Base-by-base conservation (phyloP, 2,329 filamentous ascomycete species). In the Paecilomyces formosus region DNA sequence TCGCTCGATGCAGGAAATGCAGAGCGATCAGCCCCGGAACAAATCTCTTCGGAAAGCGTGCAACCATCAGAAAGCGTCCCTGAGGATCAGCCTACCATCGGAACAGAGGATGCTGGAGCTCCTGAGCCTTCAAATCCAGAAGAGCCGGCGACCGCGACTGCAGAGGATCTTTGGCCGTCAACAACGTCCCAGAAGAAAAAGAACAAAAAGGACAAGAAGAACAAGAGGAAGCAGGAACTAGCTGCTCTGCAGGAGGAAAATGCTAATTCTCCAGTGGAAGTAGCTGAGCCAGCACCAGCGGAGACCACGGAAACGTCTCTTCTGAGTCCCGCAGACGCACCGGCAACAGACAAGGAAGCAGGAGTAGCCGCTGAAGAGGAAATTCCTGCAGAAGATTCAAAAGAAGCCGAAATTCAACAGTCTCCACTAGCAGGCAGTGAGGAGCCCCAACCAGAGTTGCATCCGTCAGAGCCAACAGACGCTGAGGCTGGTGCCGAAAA, bases 171-270 rank as follows among this genome's bases (percentile, higher is more conserved):
- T 12, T 63, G 56, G 30, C 62, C 55, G 30, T 63, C 63, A 26
- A 35, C 57, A 35, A 31, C 30, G 30, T 67, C 64, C 3, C 62
- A 65, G 57, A 66, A 65, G 57, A 60, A 63, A 57, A 64, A 62
- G 56, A n/a, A 8, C 13, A 64, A 66, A 57, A 66, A 66, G 57
- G 64, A n/a, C 15, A 45, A 45, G 15, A 45, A n/a, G 15, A 45
- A 5, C 5, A 45, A 45, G 35, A 45, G 18, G 15, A 45, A 45
- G 35, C 35, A 45, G 35, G 35, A 18, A 7, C 18, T 8, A 45
- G 35, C 15, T 18, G 35, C 3, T n/a, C 15, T 7, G n/a, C 35
- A 45, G n/a, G 35, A 21, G 7, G 15, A 15, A 7, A 45, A 6
- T 45, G 39, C 15, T n/a, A 6, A 21, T 45, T 18, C 15, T 18